Percentiles rank a stretch among this genome's conserved stretches.
Evolutionary conservation across 2,329 filamentous ascomycete species (phyloP).

Genomic region (Pseudocercospora crystallina): DNA sequence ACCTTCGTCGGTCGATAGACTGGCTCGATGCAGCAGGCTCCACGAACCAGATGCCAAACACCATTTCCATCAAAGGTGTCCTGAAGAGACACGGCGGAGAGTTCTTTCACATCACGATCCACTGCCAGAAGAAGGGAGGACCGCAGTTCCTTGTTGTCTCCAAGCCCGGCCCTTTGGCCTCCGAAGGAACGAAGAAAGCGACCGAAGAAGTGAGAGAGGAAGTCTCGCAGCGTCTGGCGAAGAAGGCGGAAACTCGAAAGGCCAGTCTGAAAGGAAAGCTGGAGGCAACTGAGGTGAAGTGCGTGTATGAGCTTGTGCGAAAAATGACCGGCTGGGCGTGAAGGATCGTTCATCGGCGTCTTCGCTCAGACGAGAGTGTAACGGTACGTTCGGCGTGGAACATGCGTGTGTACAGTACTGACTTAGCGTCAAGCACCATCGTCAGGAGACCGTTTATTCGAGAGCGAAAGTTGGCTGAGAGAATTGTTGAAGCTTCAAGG

Average conservation of each 20-base stretch:
- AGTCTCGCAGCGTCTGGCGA: too few species aligned
- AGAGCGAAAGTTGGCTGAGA: too few species aligned
- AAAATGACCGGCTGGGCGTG: background rate
- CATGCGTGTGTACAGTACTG: too few species aligned
- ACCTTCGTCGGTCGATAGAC: constrained; percentile 1
- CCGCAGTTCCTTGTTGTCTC: constrained; percentile 3
- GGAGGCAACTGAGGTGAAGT: background rate
- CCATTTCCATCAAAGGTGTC: constrained; percentile 1
- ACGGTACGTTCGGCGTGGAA: too few species aligned
- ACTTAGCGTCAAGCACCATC: too few species aligned
- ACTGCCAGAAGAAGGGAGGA: background rate
- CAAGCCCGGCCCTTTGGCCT: background rate
- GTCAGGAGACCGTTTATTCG: too few species aligned
- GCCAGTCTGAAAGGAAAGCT: background rate
- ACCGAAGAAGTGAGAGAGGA: too few species aligned
- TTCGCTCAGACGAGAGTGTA: too few species aligned
- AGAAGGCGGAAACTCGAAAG: too few species aligned
- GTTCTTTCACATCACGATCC: constrained; percentile 3
- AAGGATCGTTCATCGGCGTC: too few species aligned
- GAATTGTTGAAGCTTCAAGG: too few species aligned
- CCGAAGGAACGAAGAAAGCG: background rate
- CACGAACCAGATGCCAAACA: background rate
- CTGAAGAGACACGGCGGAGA: background rate
- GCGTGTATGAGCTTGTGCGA: background rate
- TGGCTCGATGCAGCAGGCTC: constrained; percentile 7